Conservation (phyloP, 2,329 filamentous ascomycete genomes). For the Atkinsonella hypoxylon region DNA sequence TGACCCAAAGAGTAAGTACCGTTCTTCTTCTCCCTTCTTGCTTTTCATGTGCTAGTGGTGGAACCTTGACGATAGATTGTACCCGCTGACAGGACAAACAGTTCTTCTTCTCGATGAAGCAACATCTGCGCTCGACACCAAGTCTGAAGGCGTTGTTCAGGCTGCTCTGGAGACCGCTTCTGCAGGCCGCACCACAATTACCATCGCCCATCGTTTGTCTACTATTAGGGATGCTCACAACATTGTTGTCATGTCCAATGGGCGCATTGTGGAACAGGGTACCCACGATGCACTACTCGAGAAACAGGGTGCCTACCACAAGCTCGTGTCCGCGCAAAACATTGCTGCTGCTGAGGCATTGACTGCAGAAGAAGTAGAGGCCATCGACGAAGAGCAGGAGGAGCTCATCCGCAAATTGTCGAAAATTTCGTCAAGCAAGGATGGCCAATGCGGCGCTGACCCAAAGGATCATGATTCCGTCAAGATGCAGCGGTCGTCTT, state of each 20-base stretch:
- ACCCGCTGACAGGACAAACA: constrained; percentile 11
- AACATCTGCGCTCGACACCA: constrained; percentile 85
- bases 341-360: constrained; percentile 52
- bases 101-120: constrained; percentile 88
- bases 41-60: neutral
- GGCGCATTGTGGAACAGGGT: constrained; percentile 84
- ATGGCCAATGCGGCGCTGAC: constrained; percentile 34
- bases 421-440: constrained; percentile 26
- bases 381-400: constrained; percentile 37
- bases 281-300: constrained; percentile 71
- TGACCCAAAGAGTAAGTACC: constrained; percentile 58
- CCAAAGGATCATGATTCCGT: constrained; percentile 49
- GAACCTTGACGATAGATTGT: neutral
- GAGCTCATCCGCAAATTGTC: constrained; percentile 32
- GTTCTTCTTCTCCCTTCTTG: neutral
- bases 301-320: constrained; percentile 61
- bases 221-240: constrained; percentile 93
- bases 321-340: constrained; percentile 78
- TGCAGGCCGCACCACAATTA: constrained; percentile 82
- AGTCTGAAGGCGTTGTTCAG: constrained; percentile 89
- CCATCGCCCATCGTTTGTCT: constrained; percentile 88
- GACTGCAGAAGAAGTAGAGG: constrained; percentile 37
- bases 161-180: constrained; percentile 80
- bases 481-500: constrained; percentile 43
- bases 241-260: constrained; percentile 83